Evolutionary conservation across 1,284 basidiomycete genomes (phyloP).

Genomic region (Agroathelia rolfsii): DNA sequence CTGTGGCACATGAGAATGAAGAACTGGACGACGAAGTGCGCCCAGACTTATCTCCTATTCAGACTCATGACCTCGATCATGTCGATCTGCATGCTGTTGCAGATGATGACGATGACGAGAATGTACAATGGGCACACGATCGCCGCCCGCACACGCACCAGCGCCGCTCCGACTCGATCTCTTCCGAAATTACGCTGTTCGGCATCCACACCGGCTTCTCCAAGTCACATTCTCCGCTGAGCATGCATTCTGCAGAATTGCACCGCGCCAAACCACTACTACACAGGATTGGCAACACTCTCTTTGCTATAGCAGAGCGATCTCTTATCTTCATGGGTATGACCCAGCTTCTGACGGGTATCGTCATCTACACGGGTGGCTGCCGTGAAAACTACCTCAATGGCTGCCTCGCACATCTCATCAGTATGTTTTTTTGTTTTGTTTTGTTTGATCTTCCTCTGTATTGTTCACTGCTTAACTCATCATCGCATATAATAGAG

Average conservation of each 20-base stretch:
- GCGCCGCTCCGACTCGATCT: constrained; percentile 27
- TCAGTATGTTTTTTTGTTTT: constrained; percentile 51
- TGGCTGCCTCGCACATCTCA: constrained; percentile 84
- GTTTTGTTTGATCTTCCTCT: background rate
- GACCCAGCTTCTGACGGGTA: constrained; percentile 54
- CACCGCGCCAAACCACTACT: constrained; percentile 24
- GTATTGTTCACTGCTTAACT: constrained; percentile 9
- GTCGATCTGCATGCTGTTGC: constrained; percentile 31
- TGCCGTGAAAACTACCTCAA: constrained; percentile 72
- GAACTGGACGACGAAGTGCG: constrained; percentile 33
- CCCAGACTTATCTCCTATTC: background rate
- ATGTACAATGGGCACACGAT: constrained; percentile 26
- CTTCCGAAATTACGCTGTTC: constrained; percentile 48
- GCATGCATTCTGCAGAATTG: constrained; percentile 12
- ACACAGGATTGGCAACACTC: constrained; percentile 29
- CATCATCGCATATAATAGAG: constrained; percentile 47
- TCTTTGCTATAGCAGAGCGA: constrained; percentile 51
- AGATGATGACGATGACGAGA: constrained; percentile 28
- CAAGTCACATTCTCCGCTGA: constrained; percentile 21
- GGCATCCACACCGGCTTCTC: constrained; percentile 27
- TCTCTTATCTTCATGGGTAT: constrained; percentile 62
- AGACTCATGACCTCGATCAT: constrained; percentile 1
- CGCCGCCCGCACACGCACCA: constrained; percentile 25
- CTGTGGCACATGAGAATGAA: constrained; percentile 46
- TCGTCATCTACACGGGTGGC: constrained; percentile 74